Percentiles rank a stretch among this genome's conserved stretches.
Evolutionary conservation across 208 protist genomes (phyloP).

Genomic region (Trypanosoma conorhini): DNA sequence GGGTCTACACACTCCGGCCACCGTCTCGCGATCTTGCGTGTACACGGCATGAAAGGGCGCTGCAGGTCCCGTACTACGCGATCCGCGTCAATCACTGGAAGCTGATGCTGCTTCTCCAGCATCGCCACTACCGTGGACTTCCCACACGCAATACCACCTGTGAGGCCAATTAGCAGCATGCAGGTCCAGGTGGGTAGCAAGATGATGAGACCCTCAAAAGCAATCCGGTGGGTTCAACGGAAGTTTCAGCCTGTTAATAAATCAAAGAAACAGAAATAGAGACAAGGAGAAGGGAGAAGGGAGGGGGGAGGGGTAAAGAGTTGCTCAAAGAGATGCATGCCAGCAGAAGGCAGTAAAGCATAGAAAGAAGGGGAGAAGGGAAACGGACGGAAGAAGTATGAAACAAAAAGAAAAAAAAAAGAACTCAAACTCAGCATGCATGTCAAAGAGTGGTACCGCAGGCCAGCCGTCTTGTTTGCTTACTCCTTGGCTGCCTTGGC

Average conservation of each 20-base stretch:
- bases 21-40: conserved; percentile 52
- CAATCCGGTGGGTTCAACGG: not conserved
- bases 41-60: conserved; percentile 54
- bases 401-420: conserved; percentile 10
- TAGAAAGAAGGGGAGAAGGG: conserved; percentile 8
- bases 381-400: conserved; percentile 5
- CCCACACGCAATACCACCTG: conserved; percentile 91
- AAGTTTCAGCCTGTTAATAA: not conserved
- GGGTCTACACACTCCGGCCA: conserved; percentile 75
- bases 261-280: conserved; percentile 10
- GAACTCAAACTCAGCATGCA: conserved; percentile 5
- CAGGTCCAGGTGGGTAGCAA: not conserved
- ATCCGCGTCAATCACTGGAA: conserved; percentile 84
- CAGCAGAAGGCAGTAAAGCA: not conserved
- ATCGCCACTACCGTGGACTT: conserved; percentile 84
- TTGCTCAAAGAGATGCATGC: conserved; percentile 6
- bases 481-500: conserved; percentile 29
- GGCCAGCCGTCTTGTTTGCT: not conserved
- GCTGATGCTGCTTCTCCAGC: conserved; percentile 49
- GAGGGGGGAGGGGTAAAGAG: conserved; percentile 2
- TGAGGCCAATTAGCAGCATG: conserved; percentile 91
- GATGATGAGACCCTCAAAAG: conserved; percentile 5
- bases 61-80: conserved; percentile 77
- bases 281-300: no score
- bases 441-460: conserved; percentile 6